Evolutionary conservation across 352 stramenopile species (phyloP), one percentile per base, ranked within the genome.

Genomic region (Phytophthora meadii): DNA sequence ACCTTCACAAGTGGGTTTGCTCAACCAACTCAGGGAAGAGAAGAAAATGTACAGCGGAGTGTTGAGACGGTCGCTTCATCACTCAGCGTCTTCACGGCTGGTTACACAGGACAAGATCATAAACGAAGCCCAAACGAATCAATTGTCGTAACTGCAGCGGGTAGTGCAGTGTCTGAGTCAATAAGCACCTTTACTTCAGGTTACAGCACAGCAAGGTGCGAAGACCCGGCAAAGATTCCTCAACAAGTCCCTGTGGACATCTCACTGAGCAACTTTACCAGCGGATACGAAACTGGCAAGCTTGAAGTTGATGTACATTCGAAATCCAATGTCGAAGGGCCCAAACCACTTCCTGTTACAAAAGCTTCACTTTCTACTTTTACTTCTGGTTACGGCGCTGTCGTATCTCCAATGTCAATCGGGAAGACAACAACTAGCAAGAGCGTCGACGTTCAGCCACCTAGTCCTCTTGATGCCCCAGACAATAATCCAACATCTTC

Each of bases 1-100:
- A 44, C 57, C 1, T 88, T 84, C 53, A 88, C 79, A 0, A 65
- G 63, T 27, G 79, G 79, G 7, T 86, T 82, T 39, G 11, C 49
- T 59, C n/a, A 11, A 47, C 6, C 27, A 47, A 36, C 28, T 46
- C 44, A 47, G 44, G 24, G 9, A 48, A 48, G 32, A n/a, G 17
- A 28, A 8, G 24, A 27, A 54, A 25, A 22, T 42, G 17, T 19
- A 3, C 15, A 52, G 27, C 25, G 19, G 17, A 49, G 11, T 42
- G 54, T 46, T 24, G 47, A 54, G 32, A 27, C 48, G 9, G 59
- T 81, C 8, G 61, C 77, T 17, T 54, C 60, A 15, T 87, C 78
- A 1, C 47, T 87, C 2, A 87, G 78, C 10, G 49, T 61, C 1
- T 85, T 87, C 34, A 81, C 65, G 24, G 62, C 39, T 8, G 76